Percentiles rank a stretch among this genome's conserved stretches.
Conservation (phyloP, 192 early-diverging fungal species). For the Backusella macrospora region DNA sequence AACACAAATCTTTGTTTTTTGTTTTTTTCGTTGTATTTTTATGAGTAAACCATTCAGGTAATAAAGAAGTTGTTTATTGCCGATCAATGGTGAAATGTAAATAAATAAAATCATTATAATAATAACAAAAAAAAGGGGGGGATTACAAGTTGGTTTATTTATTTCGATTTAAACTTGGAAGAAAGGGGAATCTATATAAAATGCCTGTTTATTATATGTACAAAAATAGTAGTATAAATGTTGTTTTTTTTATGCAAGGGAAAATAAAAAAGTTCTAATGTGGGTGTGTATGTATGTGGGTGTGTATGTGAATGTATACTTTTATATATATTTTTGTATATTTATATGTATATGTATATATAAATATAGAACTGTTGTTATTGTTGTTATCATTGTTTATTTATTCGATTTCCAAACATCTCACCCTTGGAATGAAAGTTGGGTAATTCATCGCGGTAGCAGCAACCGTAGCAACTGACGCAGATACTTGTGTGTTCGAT, state of each 20-base stretch:
- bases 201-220: not conserved
- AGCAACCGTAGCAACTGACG: not conserved
- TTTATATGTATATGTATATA: not conserved
- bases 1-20: not conserved
- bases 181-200: not conserved
- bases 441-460: slow-evolving; percentile 16
- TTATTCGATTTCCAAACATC: slow-evolving; percentile 17
- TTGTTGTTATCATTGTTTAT: not conserved
- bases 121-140: not conserved
- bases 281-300: not conserved
- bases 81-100: not conserved
- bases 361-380: not conserved
- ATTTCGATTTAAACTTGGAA: slow-evolving; percentile 8
- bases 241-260: slow-evolving; percentile 1
- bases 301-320: no score
- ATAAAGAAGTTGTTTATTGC: not conserved
- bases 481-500: slow-evolving; percentile 8
- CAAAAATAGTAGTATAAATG: slow-evolving; percentile 10
- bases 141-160: slow-evolving; percentile 4
- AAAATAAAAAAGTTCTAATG: not conserved
- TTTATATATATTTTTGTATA: no score
- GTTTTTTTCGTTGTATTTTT: no score
- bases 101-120: not conserved
- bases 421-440: slow-evolving; percentile 22
- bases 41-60: not conserved